Percentiles rank a stretch among this genome's conserved stretches.
phyloP scores from a whole-genome alignment of 2,329 filamentous ascomycete species.

The Cercospora beticola region DNA sequence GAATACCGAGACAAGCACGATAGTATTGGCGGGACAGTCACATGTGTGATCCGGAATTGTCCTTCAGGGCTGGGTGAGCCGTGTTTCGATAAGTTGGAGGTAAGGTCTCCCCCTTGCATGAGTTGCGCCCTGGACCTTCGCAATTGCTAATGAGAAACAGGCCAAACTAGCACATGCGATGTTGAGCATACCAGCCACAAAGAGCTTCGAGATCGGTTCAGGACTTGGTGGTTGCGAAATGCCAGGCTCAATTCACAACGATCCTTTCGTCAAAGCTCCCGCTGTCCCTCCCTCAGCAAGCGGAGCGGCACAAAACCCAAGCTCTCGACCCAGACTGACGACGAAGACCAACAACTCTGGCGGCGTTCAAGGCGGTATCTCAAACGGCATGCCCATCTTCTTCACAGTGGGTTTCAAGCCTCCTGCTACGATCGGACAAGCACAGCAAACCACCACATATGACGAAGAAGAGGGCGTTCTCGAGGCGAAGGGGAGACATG shows the following conservation, averaged over 20 bases:
- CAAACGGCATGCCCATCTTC: slow-evolving; percentile 90
- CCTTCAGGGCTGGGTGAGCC: slow-evolving; percentile 89
- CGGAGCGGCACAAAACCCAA: slow-evolving; percentile 29
- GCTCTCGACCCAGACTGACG: slow-evolving; percentile 61
- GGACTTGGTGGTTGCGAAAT: slow-evolving; percentile 87
- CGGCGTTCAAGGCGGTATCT: slow-evolving; percentile 92
- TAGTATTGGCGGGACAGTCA: slow-evolving; percentile 92
- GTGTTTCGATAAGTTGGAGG: slow-evolving; percentile 89
- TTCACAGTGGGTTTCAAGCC: slow-evolving; percentile 96
- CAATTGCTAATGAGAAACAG: neutral
- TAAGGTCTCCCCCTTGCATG: neutral
- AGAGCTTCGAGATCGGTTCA: slow-evolving; percentile 93
- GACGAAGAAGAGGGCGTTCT: slow-evolving; percentile 73
- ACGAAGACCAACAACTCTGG: slow-evolving; percentile 95
- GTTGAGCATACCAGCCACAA: slow-evolving; percentile 90
- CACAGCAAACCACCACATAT: slow-evolving; percentile 80
- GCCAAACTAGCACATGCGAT: slow-evolving; percentile 89
- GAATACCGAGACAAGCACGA: slow-evolving; percentile 75
- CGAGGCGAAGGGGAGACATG: slow-evolving; percentile 89
- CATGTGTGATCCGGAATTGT: slow-evolving; percentile 84
- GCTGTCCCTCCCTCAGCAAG: slow-evolving; percentile 48
- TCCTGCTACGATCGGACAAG: slow-evolving; percentile 86
- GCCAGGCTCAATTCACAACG: slow-evolving; percentile 87
- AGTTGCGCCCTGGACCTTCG: no score
- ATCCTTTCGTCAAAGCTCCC: slow-evolving; percentile 70